Conservation (phyloP, 78 protist genomes). For the Protostelium mycophagum region DNA sequence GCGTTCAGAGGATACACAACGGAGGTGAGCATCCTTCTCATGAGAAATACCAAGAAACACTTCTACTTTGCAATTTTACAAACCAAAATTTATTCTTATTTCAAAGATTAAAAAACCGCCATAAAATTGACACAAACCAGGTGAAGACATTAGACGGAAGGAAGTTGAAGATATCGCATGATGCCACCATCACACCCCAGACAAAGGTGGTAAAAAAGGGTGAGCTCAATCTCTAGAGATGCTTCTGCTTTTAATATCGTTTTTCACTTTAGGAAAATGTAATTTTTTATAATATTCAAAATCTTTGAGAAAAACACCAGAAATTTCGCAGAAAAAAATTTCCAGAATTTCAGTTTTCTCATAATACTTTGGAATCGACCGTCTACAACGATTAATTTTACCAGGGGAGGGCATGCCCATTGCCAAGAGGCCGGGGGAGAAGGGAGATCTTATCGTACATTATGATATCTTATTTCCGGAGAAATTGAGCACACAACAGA, state of each 20-base stretch:
- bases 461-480: conserved; percentile 1
- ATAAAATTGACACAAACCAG: too few relatives aligned
- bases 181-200: conserved; percentile 7
- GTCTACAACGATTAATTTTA: background rate
- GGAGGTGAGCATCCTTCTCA: background rate
- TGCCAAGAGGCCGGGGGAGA: conserved; percentile 1
- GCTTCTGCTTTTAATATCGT: too few relatives aligned
- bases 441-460: conserved; percentile 30
- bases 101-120: too few relatives aligned
- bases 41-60: background rate
- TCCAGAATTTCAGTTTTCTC: too few relatives aligned
- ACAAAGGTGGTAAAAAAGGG: background rate
- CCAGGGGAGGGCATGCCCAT: conserved; percentile 50
- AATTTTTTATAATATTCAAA: too few relatives aligned
- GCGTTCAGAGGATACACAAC: conserved; percentile 18
- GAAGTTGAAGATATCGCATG: background rate
- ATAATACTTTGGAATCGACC: too few relatives aligned
- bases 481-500: background rate
- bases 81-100: too few relatives aligned
- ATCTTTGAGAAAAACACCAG: too few relatives aligned
- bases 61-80: background rate
- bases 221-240: background rate
- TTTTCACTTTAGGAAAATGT: too few relatives aligned
- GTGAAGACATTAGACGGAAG: conserved; percentile 14
- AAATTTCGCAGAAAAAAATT: too few relatives aligned